These are phyloP conservation scores for Musa acuminata DNA, from an alignment of 176 grass and related monocot genomes.

Conservation along the genomic window DNA sequence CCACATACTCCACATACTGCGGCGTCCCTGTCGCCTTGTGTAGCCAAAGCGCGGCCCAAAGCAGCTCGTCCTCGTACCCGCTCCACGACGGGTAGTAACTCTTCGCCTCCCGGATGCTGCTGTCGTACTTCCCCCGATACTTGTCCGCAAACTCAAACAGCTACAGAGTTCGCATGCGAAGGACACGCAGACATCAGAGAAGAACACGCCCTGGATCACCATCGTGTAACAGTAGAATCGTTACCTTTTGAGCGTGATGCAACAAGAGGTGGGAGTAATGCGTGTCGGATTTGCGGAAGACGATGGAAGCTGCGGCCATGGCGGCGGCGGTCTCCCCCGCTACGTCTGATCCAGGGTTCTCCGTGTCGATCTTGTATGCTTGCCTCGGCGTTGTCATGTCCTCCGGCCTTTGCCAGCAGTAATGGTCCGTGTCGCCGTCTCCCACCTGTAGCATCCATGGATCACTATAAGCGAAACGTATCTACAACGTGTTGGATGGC, in stretches of 20 bases:
- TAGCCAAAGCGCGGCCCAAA: constrained; percentile 22
- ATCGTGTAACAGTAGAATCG: neutral
- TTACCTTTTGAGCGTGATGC: constrained; percentile 5
- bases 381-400: constrained; percentile 16
- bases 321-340: constrained; percentile 10
- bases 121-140: constrained; percentile 11
- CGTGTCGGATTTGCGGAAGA: neutral
- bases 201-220: too few relatives aligned
- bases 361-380: constrained; percentile 10
- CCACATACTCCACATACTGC: constrained; percentile 15
- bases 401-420: constrained; percentile 17
- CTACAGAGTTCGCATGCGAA: neutral
- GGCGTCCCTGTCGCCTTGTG: constrained; percentile 6
- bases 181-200: too few relatives aligned
- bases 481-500: neutral
- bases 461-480: neutral
- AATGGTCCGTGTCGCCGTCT: constrained; percentile 13
- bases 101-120: constrained; percentile 10
- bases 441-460: neutral
- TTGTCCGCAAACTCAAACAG: constrained; percentile 17
- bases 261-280: constrained; percentile 6
- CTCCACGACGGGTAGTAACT: constrained; percentile 18
- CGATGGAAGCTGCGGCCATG: constrained; percentile 8
- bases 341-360: constrained; percentile 2
- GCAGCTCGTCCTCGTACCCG: constrained; percentile 24